Evolutionary conservation across 805 yeast genomes (phyloP).

Genomic region (Candida coquimbonensis): DNA sequence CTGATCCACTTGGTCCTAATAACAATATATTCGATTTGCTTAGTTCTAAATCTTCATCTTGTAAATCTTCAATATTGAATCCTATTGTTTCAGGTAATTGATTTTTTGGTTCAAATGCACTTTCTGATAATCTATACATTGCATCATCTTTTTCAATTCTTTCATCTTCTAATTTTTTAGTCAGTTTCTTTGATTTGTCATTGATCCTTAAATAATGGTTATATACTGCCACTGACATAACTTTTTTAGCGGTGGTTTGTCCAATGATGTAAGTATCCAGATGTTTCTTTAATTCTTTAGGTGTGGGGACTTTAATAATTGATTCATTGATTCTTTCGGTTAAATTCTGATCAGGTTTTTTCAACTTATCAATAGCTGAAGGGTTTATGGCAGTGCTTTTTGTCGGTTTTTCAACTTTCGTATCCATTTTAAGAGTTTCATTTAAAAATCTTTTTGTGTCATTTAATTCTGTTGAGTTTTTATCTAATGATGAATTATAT

Average conservation of each 20-base stretch:
- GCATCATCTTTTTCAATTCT: conserved; percentile 25
- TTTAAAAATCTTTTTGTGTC: no score
- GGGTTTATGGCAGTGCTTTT: no score
- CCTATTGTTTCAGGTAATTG: conserved; percentile 24
- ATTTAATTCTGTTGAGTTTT: no score
- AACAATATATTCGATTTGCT: conserved; percentile 50
- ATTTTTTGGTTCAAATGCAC: conserved; percentile 16
- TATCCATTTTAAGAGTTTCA: no score
- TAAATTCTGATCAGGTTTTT: neutral
- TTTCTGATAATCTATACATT: conserved; percentile 16
- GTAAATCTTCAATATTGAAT: conserved; percentile 15
- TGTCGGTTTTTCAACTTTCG: no score
- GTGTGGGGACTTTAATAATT: conserved; percentile 35
- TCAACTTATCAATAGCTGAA: neutral
- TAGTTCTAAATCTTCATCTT: conserved; percentile 37
- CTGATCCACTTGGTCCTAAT: conserved; percentile 58
- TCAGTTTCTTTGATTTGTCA: conserved; percentile 30
- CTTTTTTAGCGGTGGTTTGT: conserved; percentile 47
- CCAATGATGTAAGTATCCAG: conserved; percentile 50
- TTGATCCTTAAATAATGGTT: conserved; percentile 47
- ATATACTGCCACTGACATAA: conserved; percentile 55
- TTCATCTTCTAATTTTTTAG: conserved; percentile 23
- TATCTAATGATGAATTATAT: no score
- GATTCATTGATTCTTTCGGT: conserved; percentile 9
- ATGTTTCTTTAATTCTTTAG: conserved; percentile 36